A percentile compares a stretch with the other conserved stretches of the same genome.
phyloP scores from a whole-genome alignment of 2,329 filamentous ascomycete genomes.

The Xylariaceae sp. region DNA sequence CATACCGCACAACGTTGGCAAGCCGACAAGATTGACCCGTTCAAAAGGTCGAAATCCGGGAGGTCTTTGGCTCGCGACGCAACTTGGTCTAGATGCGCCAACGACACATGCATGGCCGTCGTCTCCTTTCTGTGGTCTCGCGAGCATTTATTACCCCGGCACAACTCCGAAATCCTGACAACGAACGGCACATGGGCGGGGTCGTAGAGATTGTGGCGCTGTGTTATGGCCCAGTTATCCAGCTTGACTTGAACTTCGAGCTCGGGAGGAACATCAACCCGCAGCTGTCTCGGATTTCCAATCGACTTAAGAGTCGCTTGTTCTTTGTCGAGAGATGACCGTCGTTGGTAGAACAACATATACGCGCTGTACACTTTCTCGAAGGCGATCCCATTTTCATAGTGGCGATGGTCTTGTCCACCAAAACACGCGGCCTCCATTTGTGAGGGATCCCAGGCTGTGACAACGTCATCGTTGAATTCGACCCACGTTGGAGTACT shows the following conservation, averaged over 20 bases:
- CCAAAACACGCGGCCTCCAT: slow-evolving; percentile 78
- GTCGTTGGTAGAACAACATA: slow-evolving; percentile 94
- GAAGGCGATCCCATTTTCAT: slow-evolving; percentile 44
- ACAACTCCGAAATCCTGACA: slow-evolving; percentile 52
- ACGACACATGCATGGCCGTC: slow-evolving; percentile 48
- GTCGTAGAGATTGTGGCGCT: slow-evolving; percentile 76
- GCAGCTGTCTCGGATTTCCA: slow-evolving; percentile 38
- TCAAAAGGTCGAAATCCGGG: slow-evolving; percentile 55
- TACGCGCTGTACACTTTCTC: slow-evolving; percentile 84
- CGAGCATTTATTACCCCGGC: slow-evolving; percentile 49
- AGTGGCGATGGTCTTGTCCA: slow-evolving; percentile 54
- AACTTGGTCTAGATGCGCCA: slow-evolving; percentile 70
- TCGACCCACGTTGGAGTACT: slow-evolving; percentile 66
- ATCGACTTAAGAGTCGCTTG: slow-evolving; percentile 42
- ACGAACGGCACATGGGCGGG: slow-evolving; percentile 64
- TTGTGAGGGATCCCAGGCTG: slow-evolving; percentile 64
- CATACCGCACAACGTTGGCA: slow-evolving; percentile 49
- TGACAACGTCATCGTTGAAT: slow-evolving; percentile 88
- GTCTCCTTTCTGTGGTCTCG: slow-evolving; percentile 43
- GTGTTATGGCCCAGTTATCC: slow-evolving; percentile 69
- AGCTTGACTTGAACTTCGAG: slow-evolving; percentile 56
- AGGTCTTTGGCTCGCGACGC: slow-evolving; percentile 65
- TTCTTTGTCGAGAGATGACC: slow-evolving; percentile 55
- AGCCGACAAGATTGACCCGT: slow-evolving; percentile 44
- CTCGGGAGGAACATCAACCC: slow-evolving; percentile 40